A percentile compares a stretch with the other conserved stretches of the same genome.
Conservation (phyloP, 129 eudicot species). For the Calendula officinalis region DNA sequence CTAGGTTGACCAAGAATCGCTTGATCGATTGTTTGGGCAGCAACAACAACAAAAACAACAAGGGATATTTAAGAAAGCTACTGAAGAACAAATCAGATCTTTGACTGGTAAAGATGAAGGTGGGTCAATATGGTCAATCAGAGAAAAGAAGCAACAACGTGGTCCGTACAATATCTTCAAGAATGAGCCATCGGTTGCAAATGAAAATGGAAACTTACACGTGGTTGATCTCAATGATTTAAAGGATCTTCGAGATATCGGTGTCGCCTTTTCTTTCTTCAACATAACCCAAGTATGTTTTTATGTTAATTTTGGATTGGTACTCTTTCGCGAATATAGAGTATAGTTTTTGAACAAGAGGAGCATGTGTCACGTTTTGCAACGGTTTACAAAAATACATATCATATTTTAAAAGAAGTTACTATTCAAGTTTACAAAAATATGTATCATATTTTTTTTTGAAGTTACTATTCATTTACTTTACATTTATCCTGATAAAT, state of each 20-base stretch:
- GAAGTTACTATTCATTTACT: too few species aligned
- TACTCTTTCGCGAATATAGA: too few species aligned
- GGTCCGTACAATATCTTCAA: slow-evolving; percentile 47
- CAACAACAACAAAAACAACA: not conserved
- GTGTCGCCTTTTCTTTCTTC: slow-evolving; percentile 40
- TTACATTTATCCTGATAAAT: too few species aligned
- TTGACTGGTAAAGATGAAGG: slow-evolving; percentile 47
- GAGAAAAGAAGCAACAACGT: slow-evolving; percentile 36
- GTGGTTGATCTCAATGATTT: slow-evolving; percentile 37
- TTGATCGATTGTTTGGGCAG: slow-evolving; percentile 31
- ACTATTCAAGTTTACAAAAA: too few species aligned
- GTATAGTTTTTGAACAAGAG: too few species aligned
- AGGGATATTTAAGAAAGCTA: slow-evolving; percentile 55
- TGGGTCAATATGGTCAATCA: slow-evolving; percentile 58
- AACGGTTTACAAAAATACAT: too few species aligned
- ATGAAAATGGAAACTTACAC: slow-evolving; percentile 50
- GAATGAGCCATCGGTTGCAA: slow-evolving; percentile 33
- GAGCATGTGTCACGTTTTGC: too few species aligned
- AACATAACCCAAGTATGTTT: slow-evolving; percentile 57
- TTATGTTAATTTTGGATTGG: not conserved
- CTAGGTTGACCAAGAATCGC: slow-evolving; percentile 41
- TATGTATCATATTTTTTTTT: too few species aligned
- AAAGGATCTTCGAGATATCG: slow-evolving; percentile 42
- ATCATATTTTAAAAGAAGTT: too few species aligned
- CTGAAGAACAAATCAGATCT: slow-evolving; percentile 61